These are phyloP conservation scores for Cladosporium sp. DNA, from an alignment of 2,329 filamentous ascomycete genomes.

Conservation along the genomic window DNA sequence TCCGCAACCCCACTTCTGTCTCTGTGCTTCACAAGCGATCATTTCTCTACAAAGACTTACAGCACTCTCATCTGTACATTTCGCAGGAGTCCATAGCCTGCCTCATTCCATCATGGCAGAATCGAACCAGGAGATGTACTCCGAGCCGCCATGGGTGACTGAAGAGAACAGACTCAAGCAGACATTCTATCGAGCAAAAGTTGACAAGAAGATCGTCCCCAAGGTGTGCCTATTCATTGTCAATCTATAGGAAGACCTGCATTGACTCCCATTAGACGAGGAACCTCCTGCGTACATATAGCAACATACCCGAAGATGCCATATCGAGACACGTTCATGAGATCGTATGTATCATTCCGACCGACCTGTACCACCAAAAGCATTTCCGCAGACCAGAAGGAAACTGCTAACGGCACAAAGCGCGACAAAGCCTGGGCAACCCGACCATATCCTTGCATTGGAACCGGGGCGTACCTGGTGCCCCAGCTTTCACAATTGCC, in stretches of 20 bases:
- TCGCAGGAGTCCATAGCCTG: no score
- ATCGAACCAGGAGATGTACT: not conserved
- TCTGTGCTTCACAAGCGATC: no score
- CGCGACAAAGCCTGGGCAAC: constrained; percentile 23
- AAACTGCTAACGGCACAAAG: no score
- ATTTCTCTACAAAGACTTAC: no score
- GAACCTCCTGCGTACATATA: constrained; percentile 35
- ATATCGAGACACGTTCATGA: constrained; percentile 32
- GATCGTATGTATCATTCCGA: constrained; percentile 24
- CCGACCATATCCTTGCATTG: constrained; percentile 24
- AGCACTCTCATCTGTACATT: no score
- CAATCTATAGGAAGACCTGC: no score
- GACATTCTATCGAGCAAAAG: constrained; percentile 7
- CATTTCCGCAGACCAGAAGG: no score
- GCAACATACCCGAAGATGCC: constrained; percentile 30
- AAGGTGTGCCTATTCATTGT: constrained; percentile 21
- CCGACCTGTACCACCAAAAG: no score
- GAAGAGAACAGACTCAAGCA: constrained; percentile 1
- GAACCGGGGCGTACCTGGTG: constrained; percentile 20
- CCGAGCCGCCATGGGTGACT: constrained; percentile 11
- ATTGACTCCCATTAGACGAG: constrained; percentile 18
- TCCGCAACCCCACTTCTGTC: no score
- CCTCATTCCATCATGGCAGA: no score
- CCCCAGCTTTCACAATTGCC: constrained; percentile 18
- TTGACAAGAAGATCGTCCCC: constrained; percentile 10